Evolutionary conservation across 2,329 filamentous ascomycete genomes (phyloP).

Genomic region (Alternaria gansuensis): DNA sequence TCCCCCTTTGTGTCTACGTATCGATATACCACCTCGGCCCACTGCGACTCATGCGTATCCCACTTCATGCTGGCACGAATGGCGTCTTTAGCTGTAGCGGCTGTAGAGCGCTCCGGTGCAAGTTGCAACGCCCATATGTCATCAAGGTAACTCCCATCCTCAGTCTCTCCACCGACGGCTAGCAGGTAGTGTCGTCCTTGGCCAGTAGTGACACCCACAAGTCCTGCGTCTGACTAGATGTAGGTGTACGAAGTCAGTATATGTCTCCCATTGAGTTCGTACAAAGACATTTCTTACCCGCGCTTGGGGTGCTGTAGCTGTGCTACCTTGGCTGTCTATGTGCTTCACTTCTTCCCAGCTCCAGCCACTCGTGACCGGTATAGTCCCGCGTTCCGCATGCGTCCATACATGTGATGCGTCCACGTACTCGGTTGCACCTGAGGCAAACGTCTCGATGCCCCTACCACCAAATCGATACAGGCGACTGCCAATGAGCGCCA

Average conservation of each 20-base stretch:
- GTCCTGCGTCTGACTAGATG: conserved; percentile 48
- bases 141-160: conserved; percentile 39
- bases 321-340: conserved; percentile 20
- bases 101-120: conserved; percentile 57
- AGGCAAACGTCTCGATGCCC: conserved; percentile 33
- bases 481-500: conserved; percentile 57
- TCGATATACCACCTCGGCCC: conserved; percentile 61
- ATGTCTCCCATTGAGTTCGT: too few relatives aligned
- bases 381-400: conserved; percentile 49
- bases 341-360: conserved; percentile 43
- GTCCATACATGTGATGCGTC: conserved; percentile 49
- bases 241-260: too few relatives aligned
- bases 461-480: conserved; percentile 60
- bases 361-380: conserved; percentile 48
- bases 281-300: conserved; percentile 33
- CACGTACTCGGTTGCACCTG: conserved; percentile 40
- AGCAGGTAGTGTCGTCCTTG: conserved; percentile 63
- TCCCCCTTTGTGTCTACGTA: conserved; percentile 56
- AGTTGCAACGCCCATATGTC: conserved; percentile 66
- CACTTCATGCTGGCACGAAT: conserved; percentile 57
- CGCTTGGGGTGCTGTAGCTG: conserved; percentile 49
- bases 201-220: conserved; percentile 61
- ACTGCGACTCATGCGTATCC: conserved; percentile 60
- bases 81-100: conserved; percentile 61
- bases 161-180: conserved; percentile 59